phyloP scores from a whole-genome alignment of 176 grass and related monocot species.

The Alopecurus myosuroides region DNA sequence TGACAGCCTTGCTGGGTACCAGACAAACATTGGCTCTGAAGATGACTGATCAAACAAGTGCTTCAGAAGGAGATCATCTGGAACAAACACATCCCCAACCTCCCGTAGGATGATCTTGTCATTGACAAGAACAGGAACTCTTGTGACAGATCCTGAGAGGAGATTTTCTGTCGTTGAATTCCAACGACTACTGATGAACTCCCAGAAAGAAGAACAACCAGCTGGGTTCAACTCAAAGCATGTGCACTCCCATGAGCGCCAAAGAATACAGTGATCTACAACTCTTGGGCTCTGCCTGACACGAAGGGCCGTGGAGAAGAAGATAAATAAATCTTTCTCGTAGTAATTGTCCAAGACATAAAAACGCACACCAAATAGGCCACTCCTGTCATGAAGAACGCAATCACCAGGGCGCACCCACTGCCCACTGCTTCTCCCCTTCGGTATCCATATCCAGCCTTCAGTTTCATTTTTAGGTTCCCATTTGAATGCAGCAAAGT shows the following conservation, averaged over 20 bases:
- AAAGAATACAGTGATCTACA: constrained; percentile 23
- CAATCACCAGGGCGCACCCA: constrained; percentile 33
- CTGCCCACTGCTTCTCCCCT: constrained; percentile 5
- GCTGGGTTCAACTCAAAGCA: background rate
- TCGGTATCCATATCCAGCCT: constrained; percentile 18
- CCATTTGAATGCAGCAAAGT: constrained; percentile 27
- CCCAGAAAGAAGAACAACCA: constrained; percentile 34
- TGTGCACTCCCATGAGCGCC: constrained; percentile 24
- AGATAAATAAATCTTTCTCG: constrained; percentile 25
- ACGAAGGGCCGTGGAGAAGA: constrained; percentile 27
- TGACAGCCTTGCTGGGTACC: constrained; percentile 17
- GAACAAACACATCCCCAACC: constrained; percentile 18
- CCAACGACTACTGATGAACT: constrained; percentile 22
- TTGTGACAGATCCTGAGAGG: constrained; percentile 22
- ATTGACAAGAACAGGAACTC: constrained; percentile 3
- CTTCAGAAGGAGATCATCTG: constrained; percentile 31
- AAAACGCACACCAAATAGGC: constrained; percentile 19
- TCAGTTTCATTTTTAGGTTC: constrained; percentile 4
- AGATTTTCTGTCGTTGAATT: constrained; percentile 20
- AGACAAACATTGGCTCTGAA: constrained; percentile 33
- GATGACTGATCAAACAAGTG: constrained; percentile 21
- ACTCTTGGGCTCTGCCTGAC: constrained; percentile 18
- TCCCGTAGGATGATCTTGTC: constrained; percentile 20
- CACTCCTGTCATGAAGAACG: constrained; percentile 35
- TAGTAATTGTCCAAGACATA: constrained; percentile 40